Evolutionary conservation across 2,329 filamentous ascomycete genomes (phyloP), one percentile per base, ranked within the genome.

Genomic region (Atkinsonella texensis): DNA sequence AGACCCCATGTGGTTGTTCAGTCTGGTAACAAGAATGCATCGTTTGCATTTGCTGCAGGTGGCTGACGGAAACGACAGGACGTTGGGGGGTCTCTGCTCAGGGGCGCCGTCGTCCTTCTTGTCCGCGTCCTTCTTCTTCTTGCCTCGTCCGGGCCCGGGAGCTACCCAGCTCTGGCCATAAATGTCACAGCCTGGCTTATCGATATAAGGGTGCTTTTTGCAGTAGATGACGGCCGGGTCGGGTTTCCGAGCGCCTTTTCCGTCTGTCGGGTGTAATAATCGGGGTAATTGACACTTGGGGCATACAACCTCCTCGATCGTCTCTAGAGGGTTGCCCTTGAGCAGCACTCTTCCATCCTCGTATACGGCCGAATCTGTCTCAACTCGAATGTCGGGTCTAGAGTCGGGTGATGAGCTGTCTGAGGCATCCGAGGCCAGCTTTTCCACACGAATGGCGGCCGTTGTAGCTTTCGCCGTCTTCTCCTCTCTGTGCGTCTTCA

Each of bases 131-230:
- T 87, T 89, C 76, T 85, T 89, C 73, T 86, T 87, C 71, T 86
- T 87, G 54, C 85, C 85, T 54, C 84, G 77, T 13, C 81, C 81
- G 20, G 82, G 81, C 0, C 79, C 79, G 20, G 84, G 83, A 17
- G 81, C 82, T 13, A 87, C 83, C 77, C 87, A 90, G 31, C 84
- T 87, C 67, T 89, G 87, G 48, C 85, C 86, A 66, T 89, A 89
- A 57, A 90, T 87, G 66, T 91, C 86, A 68, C 83, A 85, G 54
- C 85, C 85, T 2, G 81, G 74, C 63, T 86, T 83, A 58, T 87
- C 80, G 54, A 88, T 85, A 72, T 85, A 90, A 0, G 86, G 85
- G 54, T 85, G 81, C 57, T 83, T 82, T 67, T 87, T 87, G 75
- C 87, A 91, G 73, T 89, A 90, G 58, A 84, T 80, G 58, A 83